A percentile compares a stretch with the other conserved stretches of the same genome.
Conservation (phyloP, 352 stramenopile genomes). For the Globisporangium yorkense region DNA sequence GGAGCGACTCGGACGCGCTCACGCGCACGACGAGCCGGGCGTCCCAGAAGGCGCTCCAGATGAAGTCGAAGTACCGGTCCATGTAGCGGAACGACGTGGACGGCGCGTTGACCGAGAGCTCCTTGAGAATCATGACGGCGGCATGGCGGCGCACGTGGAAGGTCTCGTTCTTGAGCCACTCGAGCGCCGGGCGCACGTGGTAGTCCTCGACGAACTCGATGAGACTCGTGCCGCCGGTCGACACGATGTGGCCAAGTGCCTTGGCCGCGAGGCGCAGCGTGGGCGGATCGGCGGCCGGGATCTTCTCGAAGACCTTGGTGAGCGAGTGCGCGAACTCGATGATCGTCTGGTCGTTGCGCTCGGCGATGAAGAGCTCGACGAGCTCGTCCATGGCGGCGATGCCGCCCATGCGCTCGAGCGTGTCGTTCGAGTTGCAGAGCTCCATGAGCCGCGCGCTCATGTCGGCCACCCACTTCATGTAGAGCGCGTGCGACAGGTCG, state of each 20-base stretch:
- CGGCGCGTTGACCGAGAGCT: conserved; percentile 80
- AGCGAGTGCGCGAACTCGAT: conserved; percentile 87
- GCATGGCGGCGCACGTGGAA: conserved; percentile 84
- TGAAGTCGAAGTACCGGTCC: conserved; percentile 88
- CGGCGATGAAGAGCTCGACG: conserved; percentile 85
- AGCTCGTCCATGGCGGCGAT: conserved; percentile 88
- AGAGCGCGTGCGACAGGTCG: conserved; percentile 76
- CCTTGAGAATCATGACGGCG: conserved; percentile 84
- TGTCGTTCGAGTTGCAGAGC: conserved; percentile 76
- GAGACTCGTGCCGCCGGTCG: conserved; percentile 75
- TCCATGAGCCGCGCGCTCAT: conserved; percentile 80
- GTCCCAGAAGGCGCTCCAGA: conserved; percentile 89
- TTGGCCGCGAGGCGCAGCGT: conserved; percentile 75
- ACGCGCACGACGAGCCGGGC: conserved; percentile 69
- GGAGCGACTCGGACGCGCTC: conserved; percentile 75
- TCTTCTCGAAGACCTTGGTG: conserved; percentile 86
- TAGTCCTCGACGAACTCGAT: conserved; percentile 89
- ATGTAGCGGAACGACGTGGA: conserved; percentile 85
- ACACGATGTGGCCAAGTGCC: conserved; percentile 84
- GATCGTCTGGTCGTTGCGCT: conserved; percentile 87
- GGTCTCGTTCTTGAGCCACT: conserved; percentile 88
- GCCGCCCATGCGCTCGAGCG: conserved; percentile 71
- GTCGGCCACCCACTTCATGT: conserved; percentile 86
- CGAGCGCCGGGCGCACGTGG: conserved; percentile 80
- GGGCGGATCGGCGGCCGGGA: conserved; percentile 58